phyloP scores from a whole-genome alignment of 495 filamentous ascomycete genomes.

The Polyplosphaeria fusca region DNA sequence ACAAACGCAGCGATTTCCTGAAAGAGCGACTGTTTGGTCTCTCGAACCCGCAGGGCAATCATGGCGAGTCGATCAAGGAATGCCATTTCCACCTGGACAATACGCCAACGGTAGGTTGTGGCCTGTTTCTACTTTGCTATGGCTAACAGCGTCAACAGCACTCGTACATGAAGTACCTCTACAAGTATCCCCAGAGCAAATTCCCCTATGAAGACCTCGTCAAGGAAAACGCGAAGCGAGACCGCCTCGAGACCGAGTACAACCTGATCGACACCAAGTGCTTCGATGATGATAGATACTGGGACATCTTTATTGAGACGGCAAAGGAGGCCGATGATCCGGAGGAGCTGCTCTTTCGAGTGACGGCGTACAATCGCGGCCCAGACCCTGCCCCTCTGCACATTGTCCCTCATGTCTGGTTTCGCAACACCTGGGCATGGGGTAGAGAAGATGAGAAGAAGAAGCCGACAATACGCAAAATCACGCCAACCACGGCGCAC shows the following conservation, averaged over 20 bases:
- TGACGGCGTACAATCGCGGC: constrained; percentile 93
- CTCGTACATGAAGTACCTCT: constrained; percentile 98
- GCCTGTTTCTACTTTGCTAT: constrained; percentile 30
- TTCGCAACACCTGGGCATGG: constrained; percentile 96
- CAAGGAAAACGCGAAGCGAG: constrained; percentile 74
- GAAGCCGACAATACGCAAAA: constrained; percentile 70
- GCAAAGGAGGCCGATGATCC: constrained; percentile 87
- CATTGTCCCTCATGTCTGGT: constrained; percentile 94
- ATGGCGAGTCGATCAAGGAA: constrained; percentile 95
- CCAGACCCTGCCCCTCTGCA: constrained; percentile 86
- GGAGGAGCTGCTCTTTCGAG: constrained; percentile 88
- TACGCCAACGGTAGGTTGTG: constrained; percentile 58
- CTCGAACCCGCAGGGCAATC: constrained; percentile 93
- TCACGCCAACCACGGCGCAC: constrained; percentile 62
- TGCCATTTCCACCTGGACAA: constrained; percentile 96
- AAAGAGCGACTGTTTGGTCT: constrained; percentile 94
- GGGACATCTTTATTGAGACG: constrained; percentile 95
- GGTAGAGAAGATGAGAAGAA: constrained; percentile 66
- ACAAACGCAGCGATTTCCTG: constrained; percentile 66
- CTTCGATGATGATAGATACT: constrained; percentile 90
- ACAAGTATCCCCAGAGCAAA: constrained; percentile 89
- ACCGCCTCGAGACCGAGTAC: constrained; percentile 76
- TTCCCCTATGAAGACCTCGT: constrained; percentile 90
- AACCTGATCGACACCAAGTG: constrained; percentile 87
- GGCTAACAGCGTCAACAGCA: constrained; percentile 54